Conservation (phyloP, 139 green algal genomes). For the Chlorokybus atmophyticus region DNA sequence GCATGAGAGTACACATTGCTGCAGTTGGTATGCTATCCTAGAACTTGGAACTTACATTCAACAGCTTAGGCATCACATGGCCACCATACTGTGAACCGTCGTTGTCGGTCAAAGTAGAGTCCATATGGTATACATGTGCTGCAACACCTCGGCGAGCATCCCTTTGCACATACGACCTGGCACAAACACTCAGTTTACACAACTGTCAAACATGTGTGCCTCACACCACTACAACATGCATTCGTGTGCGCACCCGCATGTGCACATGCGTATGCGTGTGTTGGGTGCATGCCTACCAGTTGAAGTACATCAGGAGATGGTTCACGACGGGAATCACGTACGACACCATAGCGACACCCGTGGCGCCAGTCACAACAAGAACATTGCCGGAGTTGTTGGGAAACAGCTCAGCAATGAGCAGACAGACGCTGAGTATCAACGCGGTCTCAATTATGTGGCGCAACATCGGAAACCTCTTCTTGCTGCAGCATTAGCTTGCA, state of each 20-base stretch:
- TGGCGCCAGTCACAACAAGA: constrained; percentile 48
- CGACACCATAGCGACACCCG: constrained; percentile 46
- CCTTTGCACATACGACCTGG: neutral
- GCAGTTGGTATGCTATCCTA: no score
- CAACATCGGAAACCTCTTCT: neutral
- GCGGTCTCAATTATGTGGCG: constrained; percentile 5
- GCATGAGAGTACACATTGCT: no score
- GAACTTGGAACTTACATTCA: no score
- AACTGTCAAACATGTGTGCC: neutral
- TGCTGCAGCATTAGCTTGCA: neutral
- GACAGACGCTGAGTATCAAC: constrained; percentile 7
- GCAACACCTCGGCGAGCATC: neutral
- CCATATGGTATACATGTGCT: neutral
- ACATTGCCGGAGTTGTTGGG: constrained; percentile 38
- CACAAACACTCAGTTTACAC: neutral
- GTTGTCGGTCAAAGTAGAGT: neutral
- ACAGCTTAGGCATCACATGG: neutral
- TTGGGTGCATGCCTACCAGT: neutral
- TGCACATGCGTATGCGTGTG: neutral
- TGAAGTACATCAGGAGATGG: constrained; percentile 34
- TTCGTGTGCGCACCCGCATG: neutral
- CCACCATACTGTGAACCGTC: constrained; percentile 7
- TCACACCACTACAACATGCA: neutral
- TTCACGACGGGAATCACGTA: constrained; percentile 46
- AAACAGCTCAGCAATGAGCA: constrained; percentile 24